These are phyloP conservation scores for Dalbergia oliveri DNA, from an alignment of 306 rosid species.

Conservation along the genomic window DNA sequence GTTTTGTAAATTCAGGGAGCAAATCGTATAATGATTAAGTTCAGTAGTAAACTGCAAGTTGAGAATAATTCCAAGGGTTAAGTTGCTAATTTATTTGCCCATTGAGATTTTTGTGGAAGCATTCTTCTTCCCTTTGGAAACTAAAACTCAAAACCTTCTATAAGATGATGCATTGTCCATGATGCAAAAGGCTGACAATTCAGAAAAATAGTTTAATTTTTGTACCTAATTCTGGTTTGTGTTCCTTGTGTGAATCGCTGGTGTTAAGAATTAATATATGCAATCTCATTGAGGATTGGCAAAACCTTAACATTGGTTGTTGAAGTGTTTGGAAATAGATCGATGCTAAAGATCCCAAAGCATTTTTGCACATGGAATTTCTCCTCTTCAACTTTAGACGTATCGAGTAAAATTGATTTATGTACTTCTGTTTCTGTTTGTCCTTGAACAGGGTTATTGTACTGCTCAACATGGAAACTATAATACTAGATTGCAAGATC, in stretches of 20 bases:
- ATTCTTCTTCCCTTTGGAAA: neutral
- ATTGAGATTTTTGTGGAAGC: neutral
- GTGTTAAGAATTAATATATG: neutral
- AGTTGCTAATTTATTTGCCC: neutral
- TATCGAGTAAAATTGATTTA: constrained; percentile 31
- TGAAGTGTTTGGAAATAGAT: constrained; percentile 5
- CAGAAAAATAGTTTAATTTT: neutral
- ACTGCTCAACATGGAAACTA: constrained; percentile 86
- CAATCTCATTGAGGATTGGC: constrained; percentile 18
- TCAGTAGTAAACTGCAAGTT: no score
- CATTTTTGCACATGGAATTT: constrained; percentile 17
- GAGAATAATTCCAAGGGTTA: neutral
- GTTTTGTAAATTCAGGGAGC: neutral
- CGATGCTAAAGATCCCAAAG: constrained; percentile 15
- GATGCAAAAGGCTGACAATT: neutral
- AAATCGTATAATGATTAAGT: no score
- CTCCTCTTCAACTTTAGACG: constrained; percentile 17
- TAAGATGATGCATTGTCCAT: neutral
- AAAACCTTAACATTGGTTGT: constrained; percentile 32
- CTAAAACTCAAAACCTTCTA: neutral
- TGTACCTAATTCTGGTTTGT: constrained; percentile 14
- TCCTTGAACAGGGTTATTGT: constrained; percentile 73
- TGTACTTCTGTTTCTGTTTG: constrained; percentile 30
- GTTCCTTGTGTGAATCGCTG: constrained; percentile 13
- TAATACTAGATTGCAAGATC: constrained; percentile 71